A percentile compares a stretch with the other conserved stretches of the same genome.
Evolutionary conservation across 164 flowering plant species (phyloP).

Genomic region (Berberis thunbergii): DNA sequence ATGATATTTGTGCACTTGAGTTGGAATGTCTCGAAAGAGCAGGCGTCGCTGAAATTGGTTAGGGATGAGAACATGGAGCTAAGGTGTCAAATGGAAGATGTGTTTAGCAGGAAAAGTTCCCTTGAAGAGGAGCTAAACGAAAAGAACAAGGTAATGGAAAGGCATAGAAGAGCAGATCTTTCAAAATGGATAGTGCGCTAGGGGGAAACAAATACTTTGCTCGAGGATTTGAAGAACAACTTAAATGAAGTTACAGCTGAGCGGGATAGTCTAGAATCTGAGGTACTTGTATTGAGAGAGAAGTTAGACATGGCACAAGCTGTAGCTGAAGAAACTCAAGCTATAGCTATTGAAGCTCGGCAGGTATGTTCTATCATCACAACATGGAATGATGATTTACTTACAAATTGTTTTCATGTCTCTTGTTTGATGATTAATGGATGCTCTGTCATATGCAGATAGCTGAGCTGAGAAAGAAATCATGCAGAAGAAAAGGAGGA

Average conservation of each 20-base stretch:
- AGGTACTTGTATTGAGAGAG: constrained; percentile 42
- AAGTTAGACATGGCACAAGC: constrained; percentile 47
- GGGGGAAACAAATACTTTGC: constrained; percentile 30
- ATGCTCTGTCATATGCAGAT: constrained; percentile 27
- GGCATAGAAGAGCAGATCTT: constrained; percentile 50
- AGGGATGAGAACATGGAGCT: constrained; percentile 39
- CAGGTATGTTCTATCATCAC: constrained; percentile 39
- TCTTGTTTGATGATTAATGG: constrained; percentile 8
- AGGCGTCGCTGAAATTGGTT: constrained; percentile 23
- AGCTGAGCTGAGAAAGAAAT: constrained; percentile 50
- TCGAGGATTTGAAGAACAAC: constrained; percentile 38
- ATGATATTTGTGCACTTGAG: constrained; percentile 38
- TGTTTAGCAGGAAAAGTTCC: constrained; percentile 29
- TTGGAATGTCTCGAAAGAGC: constrained; percentile 30
- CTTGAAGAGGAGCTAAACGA: constrained; percentile 49
- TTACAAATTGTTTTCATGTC: not conserved
- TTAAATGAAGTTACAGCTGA: constrained; percentile 37
- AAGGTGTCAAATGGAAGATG: constrained; percentile 32
- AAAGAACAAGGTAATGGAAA: constrained; percentile 29
- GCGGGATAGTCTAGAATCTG: constrained; percentile 43
- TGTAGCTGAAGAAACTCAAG: constrained; percentile 67
- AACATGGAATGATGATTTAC: not conserved
- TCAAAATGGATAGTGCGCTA: constrained; percentile 41
- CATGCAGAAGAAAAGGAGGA: constrained; percentile 81
- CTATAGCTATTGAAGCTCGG: constrained; percentile 60